Base-by-base conservation (phyloP, 257 asterid species). In the Solanum pimpinellifolium region DNA sequence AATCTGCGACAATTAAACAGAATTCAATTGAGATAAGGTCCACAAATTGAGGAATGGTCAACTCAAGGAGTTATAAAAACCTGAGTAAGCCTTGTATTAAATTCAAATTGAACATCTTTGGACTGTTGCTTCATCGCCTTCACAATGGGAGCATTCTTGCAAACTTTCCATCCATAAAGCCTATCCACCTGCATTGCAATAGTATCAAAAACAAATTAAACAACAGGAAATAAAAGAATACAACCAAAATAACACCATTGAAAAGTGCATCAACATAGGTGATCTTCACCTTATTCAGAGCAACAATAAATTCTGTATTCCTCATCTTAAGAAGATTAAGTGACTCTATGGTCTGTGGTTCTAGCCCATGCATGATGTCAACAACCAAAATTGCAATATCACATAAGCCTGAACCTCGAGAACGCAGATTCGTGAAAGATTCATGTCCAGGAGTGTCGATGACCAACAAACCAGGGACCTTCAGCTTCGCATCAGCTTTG, bases 371-470 rank as follows among this genome's bases (percentile, higher is more conserved):
- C 99, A 97, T 97, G 89, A 97, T 96, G 90, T 97, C 99, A 72
- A 97, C 98, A 44, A 97, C 99, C 92, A 97, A 89, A 88, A 97
- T 97, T 75, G 99, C 99, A 89, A 97, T 93, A 86, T 97, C 99
- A 90, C 99, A 97, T 88, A 97, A 90, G 77, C 99, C 99, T 47
- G 99, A 97, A 83, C 99, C 99, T 60, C 98, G 95, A 89, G 99
- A 95, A 11, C 99, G 98, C 92, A 97, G 90, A 87, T 97, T 97
- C 83, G 95, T 93, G 91, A 97, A 97, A 15, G 99, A 97, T 90
- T 97, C 99, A 15, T 97, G 99, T 72, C 99, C 99, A 29, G 99
- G 99, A 52, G 99, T 97, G 90, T 97, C 99, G 90, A 97, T 97
- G 68, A 97, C 98, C 90, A 97, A 92, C 60, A 97, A 91, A 80